phyloP scores from a whole-genome alignment of 2,329 filamentous ascomycete species.

The Cadophora gregata region DNA sequence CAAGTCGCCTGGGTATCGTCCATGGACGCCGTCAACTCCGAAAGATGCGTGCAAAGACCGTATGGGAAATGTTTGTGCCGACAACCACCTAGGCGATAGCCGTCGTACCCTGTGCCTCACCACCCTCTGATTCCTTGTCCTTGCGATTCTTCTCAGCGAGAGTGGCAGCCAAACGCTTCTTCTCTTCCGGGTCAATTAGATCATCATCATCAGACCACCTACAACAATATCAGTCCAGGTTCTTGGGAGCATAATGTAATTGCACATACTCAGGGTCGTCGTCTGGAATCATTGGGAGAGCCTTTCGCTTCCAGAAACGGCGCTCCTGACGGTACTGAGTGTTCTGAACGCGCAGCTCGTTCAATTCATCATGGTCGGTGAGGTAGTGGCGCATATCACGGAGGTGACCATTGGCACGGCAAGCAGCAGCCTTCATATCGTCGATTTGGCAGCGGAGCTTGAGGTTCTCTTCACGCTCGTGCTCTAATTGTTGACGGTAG shows the following conservation, averaged over 20 bases:
- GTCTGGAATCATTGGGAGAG: conserved; percentile 64
- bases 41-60: conserved; percentile 8
- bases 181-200: conserved; percentile 65
- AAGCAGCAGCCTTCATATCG: conserved; percentile 68
- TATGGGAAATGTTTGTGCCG: neutral
- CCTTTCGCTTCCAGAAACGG: conserved; percentile 71
- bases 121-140: conserved; percentile 31
- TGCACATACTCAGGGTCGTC: conserved; percentile 53
- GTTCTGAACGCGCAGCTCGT: conserved; percentile 59
- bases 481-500: conserved; percentile 68
- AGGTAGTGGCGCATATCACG: conserved; percentile 62
- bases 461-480: conserved; percentile 68
- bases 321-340: conserved; percentile 62
- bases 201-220: conserved; percentile 68
- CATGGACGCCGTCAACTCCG: conserved; percentile 15
- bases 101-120: conserved; percentile 8
- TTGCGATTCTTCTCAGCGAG: conserved; percentile 39
- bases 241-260: neutral
- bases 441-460: conserved; percentile 69
- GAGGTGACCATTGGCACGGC: conserved; percentile 61
- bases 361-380: conserved; percentile 60
- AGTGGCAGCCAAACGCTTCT: conserved; percentile 50
- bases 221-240: neutral
- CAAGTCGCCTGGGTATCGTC: conserved; percentile 14
- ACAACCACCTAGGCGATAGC: conserved; percentile 10